phyloP scores from a whole-genome alignment of 192 early-diverging fungal species.

The Mortierella claussenii region DNA sequence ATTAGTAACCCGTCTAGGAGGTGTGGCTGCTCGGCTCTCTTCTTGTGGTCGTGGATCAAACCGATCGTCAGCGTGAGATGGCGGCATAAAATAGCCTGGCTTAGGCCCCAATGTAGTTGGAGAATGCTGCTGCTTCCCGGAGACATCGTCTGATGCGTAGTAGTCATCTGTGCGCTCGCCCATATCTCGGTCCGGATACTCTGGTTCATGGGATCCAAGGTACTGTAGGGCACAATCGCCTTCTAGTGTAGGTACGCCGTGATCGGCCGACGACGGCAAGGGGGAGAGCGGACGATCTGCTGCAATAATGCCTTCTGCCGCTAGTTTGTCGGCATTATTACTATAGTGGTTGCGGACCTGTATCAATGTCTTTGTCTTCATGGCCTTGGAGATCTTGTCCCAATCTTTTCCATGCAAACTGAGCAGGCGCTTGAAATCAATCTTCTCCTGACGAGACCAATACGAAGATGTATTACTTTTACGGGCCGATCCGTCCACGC shows the following conservation, averaged over 20 bases:
- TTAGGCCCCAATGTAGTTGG: conserved; percentile 10
- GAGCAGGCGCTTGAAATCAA: conserved; percentile 75
- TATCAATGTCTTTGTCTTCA: conserved; percentile 82
- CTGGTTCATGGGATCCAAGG: not conserved
- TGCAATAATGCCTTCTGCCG: conserved; percentile 19
- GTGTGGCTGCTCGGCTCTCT: conserved; percentile 4
- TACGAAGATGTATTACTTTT: conserved; percentile 76
- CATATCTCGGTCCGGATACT: not conserved
- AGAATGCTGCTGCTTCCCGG: not conserved
- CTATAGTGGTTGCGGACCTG: conserved; percentile 88
- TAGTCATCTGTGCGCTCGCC: not conserved
- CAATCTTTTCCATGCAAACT: conserved; percentile 77
- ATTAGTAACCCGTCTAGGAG: conserved; percentile 44
- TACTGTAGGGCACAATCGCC: not conserved
- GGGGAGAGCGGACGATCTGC: conserved; percentile 2
- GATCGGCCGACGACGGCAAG: not conserved
- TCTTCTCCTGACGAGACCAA: conserved; percentile 87
- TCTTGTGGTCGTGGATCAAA: not conserved
- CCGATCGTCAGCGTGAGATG: not conserved
- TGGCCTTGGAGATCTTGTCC: conserved; percentile 74
- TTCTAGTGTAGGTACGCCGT: not conserved
- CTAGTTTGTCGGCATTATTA: conserved; percentile 61
- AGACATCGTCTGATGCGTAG: not conserved
- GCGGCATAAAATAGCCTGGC: conserved; percentile 23
- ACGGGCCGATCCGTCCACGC: conserved; percentile 16